Percentiles rank a stretch among this genome's conserved stretches.
phyloP scores from a whole-genome alignment of 1,284 basidiomycete species.

The Papiliotrema fonsecae region DNA sequence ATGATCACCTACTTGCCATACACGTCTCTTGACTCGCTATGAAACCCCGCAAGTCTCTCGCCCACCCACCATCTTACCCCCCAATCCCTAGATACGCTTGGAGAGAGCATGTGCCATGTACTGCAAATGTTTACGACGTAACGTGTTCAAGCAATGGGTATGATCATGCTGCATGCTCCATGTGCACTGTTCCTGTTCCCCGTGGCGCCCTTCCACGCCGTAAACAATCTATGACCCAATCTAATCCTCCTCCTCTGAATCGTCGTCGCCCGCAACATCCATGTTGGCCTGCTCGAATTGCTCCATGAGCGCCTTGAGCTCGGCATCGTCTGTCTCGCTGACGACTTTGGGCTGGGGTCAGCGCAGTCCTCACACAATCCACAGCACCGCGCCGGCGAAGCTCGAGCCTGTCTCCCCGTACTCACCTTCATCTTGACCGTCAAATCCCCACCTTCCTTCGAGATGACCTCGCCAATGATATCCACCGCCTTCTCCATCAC shows the following conservation, averaged over 20 bases:
- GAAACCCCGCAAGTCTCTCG: too few relatives aligned
- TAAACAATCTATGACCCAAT: neutral
- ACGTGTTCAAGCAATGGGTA: too few relatives aligned
- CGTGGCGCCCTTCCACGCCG: too few relatives aligned
- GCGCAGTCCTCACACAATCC: neutral
- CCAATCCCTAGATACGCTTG: too few relatives aligned
- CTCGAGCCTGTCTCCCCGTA: too few relatives aligned
- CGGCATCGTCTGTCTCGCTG: constrained; percentile 93
- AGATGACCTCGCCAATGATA: constrained; percentile 78
- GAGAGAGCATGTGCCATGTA: too few relatives aligned
- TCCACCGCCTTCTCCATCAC: constrained; percentile 90
- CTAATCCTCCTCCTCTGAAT: constrained; percentile 47
- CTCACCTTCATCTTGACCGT: constrained; percentile 94
- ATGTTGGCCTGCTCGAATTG: constrained; percentile 86
- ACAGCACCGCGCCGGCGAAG: neutral
- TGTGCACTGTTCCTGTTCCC: too few relatives aligned
- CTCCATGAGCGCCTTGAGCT: constrained; percentile 90
- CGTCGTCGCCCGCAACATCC: constrained; percentile 87
- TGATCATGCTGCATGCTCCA: too few relatives aligned
- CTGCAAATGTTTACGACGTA: too few relatives aligned
- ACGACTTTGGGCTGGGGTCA: constrained; percentile 79
- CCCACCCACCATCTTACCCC: too few relatives aligned
- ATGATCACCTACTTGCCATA: too few relatives aligned
- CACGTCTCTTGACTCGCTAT: too few relatives aligned
- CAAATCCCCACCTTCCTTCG: constrained; percentile 75